Evolutionary conservation across 257 asterid species (phyloP).

Genomic region (Orobanche coerulescens): DNA sequence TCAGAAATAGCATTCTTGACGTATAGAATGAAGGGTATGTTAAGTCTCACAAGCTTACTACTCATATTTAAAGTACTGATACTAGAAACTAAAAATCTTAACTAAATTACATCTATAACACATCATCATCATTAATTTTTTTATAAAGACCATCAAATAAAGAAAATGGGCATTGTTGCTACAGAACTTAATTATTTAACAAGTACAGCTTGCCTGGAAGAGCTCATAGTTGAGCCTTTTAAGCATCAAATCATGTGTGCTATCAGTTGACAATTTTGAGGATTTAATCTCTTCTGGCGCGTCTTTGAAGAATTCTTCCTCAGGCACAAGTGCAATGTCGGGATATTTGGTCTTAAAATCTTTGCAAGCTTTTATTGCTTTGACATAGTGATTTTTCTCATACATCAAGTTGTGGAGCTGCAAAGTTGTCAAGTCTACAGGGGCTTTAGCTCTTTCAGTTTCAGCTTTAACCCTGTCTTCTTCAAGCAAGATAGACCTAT

Average conservation of each 20-base stretch:
- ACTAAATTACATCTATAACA: background rate
- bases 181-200: background rate
- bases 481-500: constrained; percentile 90
- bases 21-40: background rate
- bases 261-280: constrained; percentile 53
- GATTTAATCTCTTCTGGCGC: constrained; percentile 75
- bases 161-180: background rate
- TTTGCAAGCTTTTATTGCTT: constrained; percentile 95
- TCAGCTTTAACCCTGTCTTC: constrained; percentile 85
- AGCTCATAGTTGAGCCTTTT: constrained; percentile 90
- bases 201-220: constrained; percentile 49
- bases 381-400: constrained; percentile 90
- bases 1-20: background rate
- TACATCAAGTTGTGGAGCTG: constrained; percentile 96
- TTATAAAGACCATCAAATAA: no score
- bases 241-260: constrained; percentile 77
- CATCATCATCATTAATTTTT: no score
- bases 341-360: constrained; percentile 89
- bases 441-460: constrained; percentile 87
- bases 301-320: constrained; percentile 76
- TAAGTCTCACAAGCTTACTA: background rate
- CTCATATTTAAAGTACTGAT: background rate
- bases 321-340: constrained; percentile 82
- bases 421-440: constrained; percentile 78
- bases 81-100: background rate